Evolutionary conservation across 371 early-diverging fungal species (phyloP).

Genomic region (Mucor piriformis): DNA sequence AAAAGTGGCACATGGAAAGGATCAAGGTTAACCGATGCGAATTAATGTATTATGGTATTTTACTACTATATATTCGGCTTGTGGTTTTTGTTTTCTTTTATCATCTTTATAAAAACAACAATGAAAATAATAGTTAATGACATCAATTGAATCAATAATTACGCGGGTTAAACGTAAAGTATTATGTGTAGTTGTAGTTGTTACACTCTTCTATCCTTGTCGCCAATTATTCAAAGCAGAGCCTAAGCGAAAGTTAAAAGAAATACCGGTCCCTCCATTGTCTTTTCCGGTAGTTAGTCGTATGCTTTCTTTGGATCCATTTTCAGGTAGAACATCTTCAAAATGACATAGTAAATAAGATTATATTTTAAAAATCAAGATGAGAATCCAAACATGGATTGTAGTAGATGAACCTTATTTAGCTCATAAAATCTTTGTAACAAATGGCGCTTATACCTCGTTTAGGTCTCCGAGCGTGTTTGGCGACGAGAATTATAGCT

Average conservation of each 20-base stretch:
- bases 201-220: background rate
- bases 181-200: background rate
- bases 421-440: slow-evolving; percentile 21
- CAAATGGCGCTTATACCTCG: slow-evolving; percentile 7
- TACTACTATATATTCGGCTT: too few relatives aligned
- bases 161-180: too few relatives aligned
- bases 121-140: too few relatives aligned
- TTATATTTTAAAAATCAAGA: slow-evolving; percentile 13
- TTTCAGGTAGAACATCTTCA: slow-evolving; percentile 2
- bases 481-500: background rate
- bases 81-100: too few relatives aligned
- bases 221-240: background rate
- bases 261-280: slow-evolving; percentile 5
- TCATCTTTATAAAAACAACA: too few relatives aligned
- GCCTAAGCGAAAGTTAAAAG: background rate
- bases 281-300: slow-evolving; percentile 8
- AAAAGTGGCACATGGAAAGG: too few relatives aligned
- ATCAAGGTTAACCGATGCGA: too few relatives aligned
- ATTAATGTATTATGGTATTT: too few relatives aligned
- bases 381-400: slow-evolving; percentile 20
- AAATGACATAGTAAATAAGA: slow-evolving; percentile 18
- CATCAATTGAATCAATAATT: too few relatives aligned
- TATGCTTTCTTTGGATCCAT: slow-evolving; percentile 7
- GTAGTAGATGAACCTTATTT: slow-evolving; percentile 16
- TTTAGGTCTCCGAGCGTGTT: slow-evolving; percentile 2